A percentile compares a stretch with the other conserved stretches of the same genome.
phyloP scores from a whole-genome alignment of 2,329 filamentous ascomycete species.

The Coleophoma eucalyptorum region DNA sequence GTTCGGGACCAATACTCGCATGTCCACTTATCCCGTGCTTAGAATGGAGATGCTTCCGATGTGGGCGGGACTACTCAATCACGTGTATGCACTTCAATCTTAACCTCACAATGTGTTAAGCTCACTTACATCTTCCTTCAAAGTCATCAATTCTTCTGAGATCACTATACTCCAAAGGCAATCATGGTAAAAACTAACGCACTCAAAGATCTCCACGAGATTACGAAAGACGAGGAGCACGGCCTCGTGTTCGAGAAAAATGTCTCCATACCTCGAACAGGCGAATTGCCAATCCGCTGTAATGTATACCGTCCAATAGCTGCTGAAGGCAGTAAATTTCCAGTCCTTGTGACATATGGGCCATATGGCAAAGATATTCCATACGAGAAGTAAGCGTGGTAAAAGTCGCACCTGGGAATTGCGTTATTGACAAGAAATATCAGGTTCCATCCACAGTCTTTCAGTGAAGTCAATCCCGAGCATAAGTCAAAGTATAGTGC shows the following conservation, averaged over 20 bases:
- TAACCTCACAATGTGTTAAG: background rate
- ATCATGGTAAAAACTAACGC: constrained; percentile 5
- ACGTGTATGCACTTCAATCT: background rate
- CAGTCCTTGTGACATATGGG: constrained; percentile 67
- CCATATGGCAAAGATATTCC: constrained; percentile 72
- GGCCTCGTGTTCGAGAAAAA: constrained; percentile 41
- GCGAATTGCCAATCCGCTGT: constrained; percentile 38
- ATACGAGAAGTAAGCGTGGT: constrained; percentile 43
- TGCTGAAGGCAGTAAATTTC: constrained; percentile 34
- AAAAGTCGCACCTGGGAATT: background rate
- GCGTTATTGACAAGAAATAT: background rate
- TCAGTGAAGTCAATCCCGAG: constrained; percentile 36
- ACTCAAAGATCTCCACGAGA: constrained; percentile 8
- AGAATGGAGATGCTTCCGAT: too few species aligned
- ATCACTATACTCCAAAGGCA: too few species aligned
- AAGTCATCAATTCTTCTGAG: too few species aligned
- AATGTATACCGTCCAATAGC: constrained; percentile 47
- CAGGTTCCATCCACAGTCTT: constrained; percentile 47
- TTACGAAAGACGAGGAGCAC: constrained; percentile 15
- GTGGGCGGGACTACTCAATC: background rate
- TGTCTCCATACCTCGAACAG: constrained; percentile 36
- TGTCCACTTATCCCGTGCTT: too few species aligned
- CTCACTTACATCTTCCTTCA: background rate
- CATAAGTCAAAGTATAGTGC: constrained; percentile 36
- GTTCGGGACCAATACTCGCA: too few species aligned